Evolutionary conservation across 495 filamentous ascomycete species (phyloP).

Genomic region (Podospora pseudopauciseta): DNA sequence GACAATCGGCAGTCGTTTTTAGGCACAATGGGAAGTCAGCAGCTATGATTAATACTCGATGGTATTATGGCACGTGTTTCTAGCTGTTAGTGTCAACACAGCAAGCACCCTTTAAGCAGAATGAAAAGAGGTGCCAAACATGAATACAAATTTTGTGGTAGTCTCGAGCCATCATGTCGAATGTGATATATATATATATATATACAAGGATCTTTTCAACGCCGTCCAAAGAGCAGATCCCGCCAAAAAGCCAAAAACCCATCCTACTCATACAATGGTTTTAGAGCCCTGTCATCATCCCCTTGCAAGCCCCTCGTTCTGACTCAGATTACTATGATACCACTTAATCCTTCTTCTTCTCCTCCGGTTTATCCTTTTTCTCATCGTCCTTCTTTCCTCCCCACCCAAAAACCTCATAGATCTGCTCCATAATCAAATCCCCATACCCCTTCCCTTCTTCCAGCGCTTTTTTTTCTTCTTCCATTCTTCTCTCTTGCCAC

Average conservation of each 20-base stretch:
- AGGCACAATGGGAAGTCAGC: neutral
- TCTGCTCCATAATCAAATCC: conserved; percentile 77
- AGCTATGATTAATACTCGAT: neutral
- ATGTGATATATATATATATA: no score
- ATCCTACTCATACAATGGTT: neutral
- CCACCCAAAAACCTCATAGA: conserved; percentile 68
- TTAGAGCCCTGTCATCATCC: neutral
- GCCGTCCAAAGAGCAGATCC: no score
- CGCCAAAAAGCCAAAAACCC: no score
- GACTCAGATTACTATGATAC: neutral
- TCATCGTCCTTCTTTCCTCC: conserved; percentile 26
- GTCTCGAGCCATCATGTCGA: no score
- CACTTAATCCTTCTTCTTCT: conserved; percentile 6
- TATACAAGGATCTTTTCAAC: no score
- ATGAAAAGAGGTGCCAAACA: no score
- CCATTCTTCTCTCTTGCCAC: conserved; percentile 70
- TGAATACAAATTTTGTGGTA: no score
- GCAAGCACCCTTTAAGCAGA: no score
- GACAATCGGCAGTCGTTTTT: neutral
- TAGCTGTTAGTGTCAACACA: no score
- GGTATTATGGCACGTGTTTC: no score
- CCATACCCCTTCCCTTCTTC: conserved; percentile 77
- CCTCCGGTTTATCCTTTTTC: conserved; percentile 9
- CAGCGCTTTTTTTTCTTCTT: conserved; percentile 67
- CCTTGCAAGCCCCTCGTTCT: no score